phyloP scores from a whole-genome alignment of 768 basidiomycete species.

The Leccinum ochraceum region DNA sequence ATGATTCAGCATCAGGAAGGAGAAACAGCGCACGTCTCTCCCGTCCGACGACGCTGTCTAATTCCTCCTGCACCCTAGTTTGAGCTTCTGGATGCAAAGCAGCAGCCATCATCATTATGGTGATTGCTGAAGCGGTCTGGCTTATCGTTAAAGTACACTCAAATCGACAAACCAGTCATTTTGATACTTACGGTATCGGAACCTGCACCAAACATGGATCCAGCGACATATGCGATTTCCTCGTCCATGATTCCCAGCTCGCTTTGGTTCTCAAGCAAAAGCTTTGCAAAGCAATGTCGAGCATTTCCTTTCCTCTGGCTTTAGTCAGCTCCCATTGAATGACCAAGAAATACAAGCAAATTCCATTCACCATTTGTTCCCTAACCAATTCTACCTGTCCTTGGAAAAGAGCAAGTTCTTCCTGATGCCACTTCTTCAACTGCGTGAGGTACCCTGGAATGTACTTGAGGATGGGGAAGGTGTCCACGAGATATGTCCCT shows the following conservation, averaged over 20 bases:
- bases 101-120: conserved; percentile 55
- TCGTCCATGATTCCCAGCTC: conserved; percentile 34
- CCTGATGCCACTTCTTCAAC: conserved; percentile 51
- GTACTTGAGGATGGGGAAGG: conserved; percentile 24
- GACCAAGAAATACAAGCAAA: too few relatives aligned
- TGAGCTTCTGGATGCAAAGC: conserved; percentile 53
- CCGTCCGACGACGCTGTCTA: conserved; percentile 51
- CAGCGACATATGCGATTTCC: conserved; percentile 41
- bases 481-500: conserved; percentile 31
- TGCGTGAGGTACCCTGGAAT: conserved; percentile 44
- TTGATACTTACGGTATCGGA: conserved; percentile 37
- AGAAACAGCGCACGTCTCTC: conserved; percentile 23
- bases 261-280: conserved; percentile 38
- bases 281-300: conserved; percentile 36
- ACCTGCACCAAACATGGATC: conserved; percentile 45
- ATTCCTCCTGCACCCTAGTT: conserved; percentile 48
- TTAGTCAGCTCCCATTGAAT: background rate
- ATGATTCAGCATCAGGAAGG: background rate
- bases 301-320: conserved; percentile 28
- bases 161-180: background rate
- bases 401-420: conserved; percentile 38
- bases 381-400: conserved; percentile 32
- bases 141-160: background rate
- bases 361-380: conserved; percentile 29
- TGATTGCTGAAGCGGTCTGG: conserved; percentile 48